Conservation (phyloP, 1,139 yeast genomes). For the Kazachstania sp. region DNA sequence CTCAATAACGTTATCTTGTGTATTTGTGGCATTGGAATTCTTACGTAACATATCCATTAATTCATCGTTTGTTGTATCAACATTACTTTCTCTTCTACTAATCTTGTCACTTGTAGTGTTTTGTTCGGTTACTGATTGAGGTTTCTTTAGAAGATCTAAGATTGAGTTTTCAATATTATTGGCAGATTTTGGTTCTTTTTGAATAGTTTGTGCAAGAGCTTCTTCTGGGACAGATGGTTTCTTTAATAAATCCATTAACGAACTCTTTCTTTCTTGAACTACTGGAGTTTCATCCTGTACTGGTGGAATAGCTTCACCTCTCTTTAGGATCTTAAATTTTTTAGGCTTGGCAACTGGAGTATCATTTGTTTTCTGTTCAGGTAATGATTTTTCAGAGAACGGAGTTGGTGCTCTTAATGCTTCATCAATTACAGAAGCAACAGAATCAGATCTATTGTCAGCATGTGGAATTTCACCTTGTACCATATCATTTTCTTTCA, state of each 20-base stretch:
- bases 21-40: background rate
- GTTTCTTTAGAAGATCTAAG: background rate
- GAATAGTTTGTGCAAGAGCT: background rate
- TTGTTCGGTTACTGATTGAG: background rate
- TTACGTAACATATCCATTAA: constrained; percentile 10
- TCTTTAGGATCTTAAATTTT: constrained; percentile 29
- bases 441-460: constrained; percentile 26
- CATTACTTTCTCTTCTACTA: background rate
- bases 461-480: constrained; percentile 35
- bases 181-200: background rate
- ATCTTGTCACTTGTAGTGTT: background rate
- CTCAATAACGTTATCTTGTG: background rate
- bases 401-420: background rate
- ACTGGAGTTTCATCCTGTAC: background rate
- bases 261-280: background rate
- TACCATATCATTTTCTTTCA: constrained; percentile 14
- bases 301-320: constrained; percentile 26
- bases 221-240: background rate
- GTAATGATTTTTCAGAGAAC: background rate
- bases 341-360: constrained; percentile 1
- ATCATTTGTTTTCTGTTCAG: background rate
- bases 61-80: constrained; percentile 6
- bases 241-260: background rate
- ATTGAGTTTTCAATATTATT: background rate
- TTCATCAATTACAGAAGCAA: constrained; percentile 9